These are phyloP conservation scores for Mucor plumbeus DNA, from an alignment of 371 early-diverging fungal genomes.

Conservation along the genomic window DNA sequence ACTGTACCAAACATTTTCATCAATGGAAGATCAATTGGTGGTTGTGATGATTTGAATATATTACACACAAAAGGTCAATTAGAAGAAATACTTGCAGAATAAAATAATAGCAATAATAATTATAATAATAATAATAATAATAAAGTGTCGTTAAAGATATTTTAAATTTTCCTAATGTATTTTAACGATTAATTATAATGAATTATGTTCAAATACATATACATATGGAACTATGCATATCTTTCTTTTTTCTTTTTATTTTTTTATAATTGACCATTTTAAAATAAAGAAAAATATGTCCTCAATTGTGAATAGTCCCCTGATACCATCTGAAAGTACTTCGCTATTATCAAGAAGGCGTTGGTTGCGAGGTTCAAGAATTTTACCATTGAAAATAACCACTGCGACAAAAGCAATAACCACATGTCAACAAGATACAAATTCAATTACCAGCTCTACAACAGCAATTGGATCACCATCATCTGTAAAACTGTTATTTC, in stretches of 20 bases:
- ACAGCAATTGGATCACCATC: constrained; percentile 18
- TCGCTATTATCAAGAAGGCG: constrained; percentile 17
- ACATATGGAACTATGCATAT: neutral
- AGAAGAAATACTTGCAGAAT: neutral
- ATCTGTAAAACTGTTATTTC: constrained; percentile 39
- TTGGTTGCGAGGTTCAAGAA: constrained; percentile 18
- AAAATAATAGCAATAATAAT: no score
- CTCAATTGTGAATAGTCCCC: neutral
- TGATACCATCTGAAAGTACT: neutral
- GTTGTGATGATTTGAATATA: constrained; percentile 27
- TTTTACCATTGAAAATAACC: constrained; percentile 31
- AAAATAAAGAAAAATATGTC: neutral
- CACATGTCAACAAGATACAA: neutral
- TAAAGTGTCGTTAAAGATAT: constrained; percentile 1
- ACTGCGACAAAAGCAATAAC: constrained; percentile 58
- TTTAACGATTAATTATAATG: constrained; percentile 13
- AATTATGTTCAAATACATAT: neutral
- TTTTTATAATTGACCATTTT: neutral
- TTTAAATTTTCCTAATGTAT: constrained; percentile 16
- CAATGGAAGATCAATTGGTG: constrained; percentile 77
- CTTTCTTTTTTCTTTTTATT: neutral
- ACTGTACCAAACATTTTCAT: constrained; percentile 89
- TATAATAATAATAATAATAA: no score
- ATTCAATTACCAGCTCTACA: constrained; percentile 33
- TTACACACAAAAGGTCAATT: neutral